These are phyloP conservation scores for Ceratobasidium papillatum DNA, from an alignment of 1,284 basidiomycete genomes.

Conservation along the genomic window DNA sequence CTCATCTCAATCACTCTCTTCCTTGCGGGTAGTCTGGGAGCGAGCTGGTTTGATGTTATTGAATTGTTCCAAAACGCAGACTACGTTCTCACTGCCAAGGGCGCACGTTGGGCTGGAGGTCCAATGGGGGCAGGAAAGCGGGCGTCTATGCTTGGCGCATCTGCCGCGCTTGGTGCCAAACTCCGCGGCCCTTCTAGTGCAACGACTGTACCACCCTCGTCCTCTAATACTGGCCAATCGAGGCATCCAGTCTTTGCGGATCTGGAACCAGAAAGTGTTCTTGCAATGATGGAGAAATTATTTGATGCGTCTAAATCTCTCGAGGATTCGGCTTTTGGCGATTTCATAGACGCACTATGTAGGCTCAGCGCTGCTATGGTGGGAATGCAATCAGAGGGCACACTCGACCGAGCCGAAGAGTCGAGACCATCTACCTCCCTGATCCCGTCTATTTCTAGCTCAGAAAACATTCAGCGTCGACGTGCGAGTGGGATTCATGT, in stretches of 20 bases:
- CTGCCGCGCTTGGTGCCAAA: neutral
- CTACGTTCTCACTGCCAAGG: constrained; percentile 79
- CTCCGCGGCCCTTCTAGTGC: neutral
- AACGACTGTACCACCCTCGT: constrained; percentile 31
- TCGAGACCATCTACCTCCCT: constrained; percentile 35
- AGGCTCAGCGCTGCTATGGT: constrained; percentile 89
- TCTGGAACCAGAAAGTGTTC: constrained; percentile 77
- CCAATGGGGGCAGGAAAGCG: constrained; percentile 29
- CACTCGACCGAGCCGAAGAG: constrained; percentile 36
- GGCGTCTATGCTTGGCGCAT: constrained; percentile 19
- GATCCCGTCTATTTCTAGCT: constrained; percentile 16
- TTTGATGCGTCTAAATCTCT: constrained; percentile 86
- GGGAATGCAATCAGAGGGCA: constrained; percentile 66
- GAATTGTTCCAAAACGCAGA: constrained; percentile 93
- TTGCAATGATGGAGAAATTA: constrained; percentile 75
- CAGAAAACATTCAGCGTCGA: constrained; percentile 60
- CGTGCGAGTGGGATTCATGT: constrained; percentile 86
- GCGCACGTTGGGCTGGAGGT: constrained; percentile 46
- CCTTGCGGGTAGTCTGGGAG: constrained; percentile 83
- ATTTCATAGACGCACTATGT: constrained; percentile 85
- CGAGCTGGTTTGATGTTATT: constrained; percentile 91
- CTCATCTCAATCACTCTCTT: constrained; percentile 81
- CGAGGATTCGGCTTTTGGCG: constrained; percentile 81
- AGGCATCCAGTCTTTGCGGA: constrained; percentile 67
- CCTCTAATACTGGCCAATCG: neutral